Percentiles rank a stretch among this genome's conserved stretches.
These are phyloP conservation scores for Lipomyces anomalus DNA, from an alignment of 805 yeast genomes.

Conservation along the genomic window DNA sequence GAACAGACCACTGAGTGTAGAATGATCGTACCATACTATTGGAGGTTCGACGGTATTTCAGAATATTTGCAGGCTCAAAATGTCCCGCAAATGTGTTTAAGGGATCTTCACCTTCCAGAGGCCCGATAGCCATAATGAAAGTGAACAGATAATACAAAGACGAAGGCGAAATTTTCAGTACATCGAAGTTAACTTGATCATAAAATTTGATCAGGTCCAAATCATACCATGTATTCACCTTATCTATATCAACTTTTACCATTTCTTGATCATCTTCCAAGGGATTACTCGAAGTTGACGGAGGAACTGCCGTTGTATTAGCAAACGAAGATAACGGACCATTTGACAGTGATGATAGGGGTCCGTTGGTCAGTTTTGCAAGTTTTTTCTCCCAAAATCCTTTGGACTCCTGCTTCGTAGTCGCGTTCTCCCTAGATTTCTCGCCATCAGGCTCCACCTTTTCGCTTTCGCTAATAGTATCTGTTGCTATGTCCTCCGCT, in stretches of 20 bases:
- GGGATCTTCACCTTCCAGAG: constrained; percentile 38
- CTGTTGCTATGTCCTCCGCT: too few relatives aligned
- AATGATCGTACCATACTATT: constrained; percentile 46
- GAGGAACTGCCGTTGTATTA: constrained; percentile 18
- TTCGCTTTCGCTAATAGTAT: constrained; percentile 13
- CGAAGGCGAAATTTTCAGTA: constrained; percentile 37
- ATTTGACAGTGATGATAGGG: too few relatives aligned
- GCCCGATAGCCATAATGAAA: constrained; percentile 43
- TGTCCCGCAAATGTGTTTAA: constrained; percentile 26
- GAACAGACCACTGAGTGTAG: constrained; percentile 35
- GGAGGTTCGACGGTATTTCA: constrained; percentile 42
- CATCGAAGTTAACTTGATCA: constrained; percentile 42
- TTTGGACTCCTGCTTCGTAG: constrained; percentile 10
- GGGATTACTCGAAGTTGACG: constrained; percentile 15
- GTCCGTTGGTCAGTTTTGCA: constrained; percentile 2
- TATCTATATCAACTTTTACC: constrained; percentile 17
- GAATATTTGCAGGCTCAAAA: constrained; percentile 36
- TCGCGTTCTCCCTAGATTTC: constrained; percentile 12
- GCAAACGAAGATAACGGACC: neutral
- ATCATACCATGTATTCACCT: constrained; percentile 29
- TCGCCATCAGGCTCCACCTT: constrained; percentile 1
- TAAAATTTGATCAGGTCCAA: constrained; percentile 39
- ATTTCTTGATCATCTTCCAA: constrained; percentile 26
- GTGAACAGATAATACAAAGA: constrained; percentile 44
- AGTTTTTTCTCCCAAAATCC: constrained; percentile 18